Base-by-base conservation (phyloP, 2,329 filamentous ascomycete species). In the Tolypocladium inflatum region DNA sequence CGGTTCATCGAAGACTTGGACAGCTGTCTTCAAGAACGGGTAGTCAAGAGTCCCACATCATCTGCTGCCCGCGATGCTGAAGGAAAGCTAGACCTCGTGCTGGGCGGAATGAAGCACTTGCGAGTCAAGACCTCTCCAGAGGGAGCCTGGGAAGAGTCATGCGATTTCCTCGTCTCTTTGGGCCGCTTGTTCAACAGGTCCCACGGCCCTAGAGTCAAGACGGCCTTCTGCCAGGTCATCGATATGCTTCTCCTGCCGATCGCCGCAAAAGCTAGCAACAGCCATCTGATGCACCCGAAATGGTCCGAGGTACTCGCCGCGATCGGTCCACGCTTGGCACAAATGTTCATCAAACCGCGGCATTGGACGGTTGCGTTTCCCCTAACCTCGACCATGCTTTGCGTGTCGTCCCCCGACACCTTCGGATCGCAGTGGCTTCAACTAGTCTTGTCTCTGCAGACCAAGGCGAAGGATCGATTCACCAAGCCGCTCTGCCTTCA, bases 301-400 rank as follows among this genome's bases (percentile, higher is more conserved):
- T 99, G 94, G 94, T 87, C 85, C 62, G 86, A 94, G 61, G 91
- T 96, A 6, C 77, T 97, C 56, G 84, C 88, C 57, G 82, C 87
- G 26, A 83, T 97, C 62, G 87, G 90, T 56, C 86, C 89, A 43
- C 85, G 91, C 57, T 78, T 97, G 56, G 83, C 85, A 15, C 88
- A 93, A 65, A 89, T 99, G 81, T 86, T 96, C 60, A 81, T 86
- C 56, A 99, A 99, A 71, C 91, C 92, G 41, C 88, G 92, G 51
- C 91, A 99, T 72, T 99, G 94, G 95, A 77, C 82, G 19, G 86
- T 89, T 62, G 88, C 92, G 0, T 97, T 96, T 65, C 92, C 94
- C 6, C 77, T 97, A 54, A 91, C 93, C 59, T 89, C 89, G 8
- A 88, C 93, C 3, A 79, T 97, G 65, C 80, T 97, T 17, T 99